Evolutionary conservation across 768 basidiomycete genomes (phyloP).

Genomic region (Lactifluus subvellereus): DNA sequence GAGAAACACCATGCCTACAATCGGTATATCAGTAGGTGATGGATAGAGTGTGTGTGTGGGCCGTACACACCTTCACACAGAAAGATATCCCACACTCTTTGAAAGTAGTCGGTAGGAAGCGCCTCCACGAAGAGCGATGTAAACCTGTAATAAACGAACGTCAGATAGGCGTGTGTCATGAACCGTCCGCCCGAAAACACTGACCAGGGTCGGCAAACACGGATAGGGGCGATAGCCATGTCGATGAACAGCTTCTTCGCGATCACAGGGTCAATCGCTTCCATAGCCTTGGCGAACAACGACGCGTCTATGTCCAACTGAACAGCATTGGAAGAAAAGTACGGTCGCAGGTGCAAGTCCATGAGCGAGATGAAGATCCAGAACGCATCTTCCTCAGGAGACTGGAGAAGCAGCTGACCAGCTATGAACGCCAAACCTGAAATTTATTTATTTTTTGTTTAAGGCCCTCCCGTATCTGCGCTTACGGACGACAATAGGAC

Average conservation of each 20-base stretch:
- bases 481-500: constrained; percentile 15
- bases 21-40: not conserved
- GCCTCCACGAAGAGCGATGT: constrained; percentile 62
- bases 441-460: not conserved
- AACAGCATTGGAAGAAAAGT: constrained; percentile 54
- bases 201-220: constrained; percentile 62
- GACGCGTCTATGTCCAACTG: constrained; percentile 75
- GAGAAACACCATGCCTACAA: constrained; percentile 61
- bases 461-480: not conserved
- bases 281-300: constrained; percentile 65
- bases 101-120: constrained; percentile 58
- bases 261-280: constrained; percentile 50
- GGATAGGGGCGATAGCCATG: constrained; percentile 50
- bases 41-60: not conserved
- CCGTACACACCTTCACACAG: constrained; percentile 63
- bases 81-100: constrained; percentile 80
- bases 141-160: constrained; percentile 45
- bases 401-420: constrained; percentile 64
- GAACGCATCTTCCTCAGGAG: constrained; percentile 85
- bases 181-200: constrained; percentile 18
- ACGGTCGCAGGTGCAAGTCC: constrained; percentile 76
- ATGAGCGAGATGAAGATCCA: constrained; percentile 87
- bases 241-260: constrained; percentile 64
- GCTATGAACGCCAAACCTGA: constrained; percentile 64
- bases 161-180: not conserved